Evolutionary conservation across 2,329 filamentous ascomycete genomes (phyloP), one percentile per base, ranked within the genome.

Genomic region (Fusarium sp.): DNA sequence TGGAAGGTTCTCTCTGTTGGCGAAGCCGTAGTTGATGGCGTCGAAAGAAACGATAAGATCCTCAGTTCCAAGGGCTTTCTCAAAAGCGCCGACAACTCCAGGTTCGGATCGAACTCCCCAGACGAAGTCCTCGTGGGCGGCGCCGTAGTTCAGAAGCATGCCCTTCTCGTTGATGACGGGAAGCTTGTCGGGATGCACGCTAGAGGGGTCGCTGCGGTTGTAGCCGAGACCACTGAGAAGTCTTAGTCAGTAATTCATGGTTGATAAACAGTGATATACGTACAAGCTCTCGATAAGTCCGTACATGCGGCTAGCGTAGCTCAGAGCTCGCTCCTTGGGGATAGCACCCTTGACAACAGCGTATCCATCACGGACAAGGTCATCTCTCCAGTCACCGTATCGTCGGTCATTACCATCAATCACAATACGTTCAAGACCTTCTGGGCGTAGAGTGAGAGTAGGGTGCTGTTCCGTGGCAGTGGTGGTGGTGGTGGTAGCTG

Each of bases 11-110:
- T 71, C 73, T 47, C 76, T 76, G 60, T 80, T 81, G 36, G 80
- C 75, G 47, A 84, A 82, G 50, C 79, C 80, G 60, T 84, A 66
- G 50, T 72, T 72, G 50, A 72, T 68, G 17, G 69, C 69, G 27
- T 72, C 83, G 58, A 84, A 85, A 0, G 82, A 84, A 0, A 85
- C 83, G 25, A 85, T 78, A 27, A 85, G 69, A 46, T 85, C 82
- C 43, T 81, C 67, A 5, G 80, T 81, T 11, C 77, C 77, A 39
- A 80, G 82, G 8, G 83, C 77, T 66, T 80, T 80, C 62, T 80
- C 81, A 25, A 85, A 85, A 0, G 81, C 78, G 0, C 70, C 75
- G 4, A 84, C 73, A 0, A 85, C 81, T 1, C 81, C 82, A 8
- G 81, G 80, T 70, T 84, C 83, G 4, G 76, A 75, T 11, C 82